Evolutionary conservation across 805 yeast species (phyloP).

Genomic region (Zygotorulaspora sp.): DNA sequence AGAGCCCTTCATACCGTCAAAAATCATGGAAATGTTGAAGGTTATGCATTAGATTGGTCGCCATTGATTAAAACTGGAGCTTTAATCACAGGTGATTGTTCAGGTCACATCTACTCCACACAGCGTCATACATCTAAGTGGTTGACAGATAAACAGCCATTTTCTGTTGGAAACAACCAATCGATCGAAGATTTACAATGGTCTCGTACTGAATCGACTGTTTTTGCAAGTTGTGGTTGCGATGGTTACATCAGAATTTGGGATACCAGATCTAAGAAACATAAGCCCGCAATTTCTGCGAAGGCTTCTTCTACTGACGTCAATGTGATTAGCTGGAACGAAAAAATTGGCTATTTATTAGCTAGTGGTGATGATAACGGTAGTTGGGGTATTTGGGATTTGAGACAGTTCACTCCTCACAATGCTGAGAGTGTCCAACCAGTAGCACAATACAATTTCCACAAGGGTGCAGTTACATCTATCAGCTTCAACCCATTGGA

Average conservation of each 20-base stretch:
- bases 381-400: conserved; percentile 96
- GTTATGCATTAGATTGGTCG: conserved; percentile 96
- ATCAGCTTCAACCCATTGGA: conserved; percentile 93
- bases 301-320: conserved; percentile 78
- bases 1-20: conserved; percentile 78
- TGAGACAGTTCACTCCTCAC: conserved; percentile 70
- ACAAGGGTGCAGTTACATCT: conserved; percentile 87
- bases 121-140: conserved; percentile 71
- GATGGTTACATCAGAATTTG: conserved; percentile 88
- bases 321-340: conserved; percentile 94
- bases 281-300: conserved; percentile 83
- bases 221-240: conserved; percentile 89
- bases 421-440: conserved; percentile 49
- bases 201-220: conserved; percentile 88
- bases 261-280: conserved; percentile 94
- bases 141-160: conserved; percentile 83
- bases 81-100: conserved; percentile 80
- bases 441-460: conserved; percentile 94
- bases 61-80: conserved; percentile 78
- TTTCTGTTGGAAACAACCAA: conserved; percentile 52
- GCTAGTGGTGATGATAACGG: conserved; percentile 99
- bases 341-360: conserved; percentile 74
- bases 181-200: conserved; percentile 97
- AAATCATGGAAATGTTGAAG: conserved; percentile 92
- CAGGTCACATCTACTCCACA: conserved; percentile 79